A percentile compares a stretch with the other conserved stretches of the same genome.
Conservation (phyloP, 2,329 filamentous ascomycete genomes). For the Epichloe uncinata region DNA sequence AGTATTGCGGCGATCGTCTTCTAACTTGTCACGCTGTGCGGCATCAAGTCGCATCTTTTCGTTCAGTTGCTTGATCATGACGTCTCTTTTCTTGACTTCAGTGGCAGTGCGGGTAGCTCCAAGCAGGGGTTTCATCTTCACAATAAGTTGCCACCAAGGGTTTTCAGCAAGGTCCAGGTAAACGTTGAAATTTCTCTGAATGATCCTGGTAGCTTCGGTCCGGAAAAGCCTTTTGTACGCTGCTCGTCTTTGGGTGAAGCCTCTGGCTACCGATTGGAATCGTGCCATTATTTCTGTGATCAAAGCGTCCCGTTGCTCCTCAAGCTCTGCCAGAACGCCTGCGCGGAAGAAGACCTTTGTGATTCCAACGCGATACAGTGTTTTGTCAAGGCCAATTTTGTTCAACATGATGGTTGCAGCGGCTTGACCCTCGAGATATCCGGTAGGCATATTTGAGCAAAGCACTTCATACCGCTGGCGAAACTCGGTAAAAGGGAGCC, state of each 20-base stretch:
- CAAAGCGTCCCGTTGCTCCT: constrained; percentile 85
- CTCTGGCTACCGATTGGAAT: constrained; percentile 85
- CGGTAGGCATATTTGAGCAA: constrained; percentile 75
- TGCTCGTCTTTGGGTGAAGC: constrained; percentile 75
- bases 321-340: constrained; percentile 87
- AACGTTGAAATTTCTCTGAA: constrained; percentile 85
- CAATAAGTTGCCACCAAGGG: constrained; percentile 94
- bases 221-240: constrained; percentile 91
- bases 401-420: constrained; percentile 79
- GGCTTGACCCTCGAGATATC: constrained; percentile 80
- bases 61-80: constrained; percentile 80
- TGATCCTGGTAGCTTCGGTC: constrained; percentile 85
- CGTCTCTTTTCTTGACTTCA: constrained; percentile 90
- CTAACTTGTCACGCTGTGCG: constrained; percentile 61
- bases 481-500: constrained; percentile 85
- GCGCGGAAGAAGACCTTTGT: constrained; percentile 98
- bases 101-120: constrained; percentile 83
- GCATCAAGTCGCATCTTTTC: constrained; percentile 69
- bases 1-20: constrained; percentile 80
- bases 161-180: constrained; percentile 84
- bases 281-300: constrained; percentile 88
- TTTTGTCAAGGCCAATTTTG: constrained; percentile 70
- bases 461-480: constrained; percentile 92
- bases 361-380: constrained; percentile 82
- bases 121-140: constrained; percentile 88